Evolutionary conservation across 2,329 filamentous ascomycete species (phyloP), one percentile per base, ranked within the genome.

Genomic region (Orbilia oligospora): DNA sequence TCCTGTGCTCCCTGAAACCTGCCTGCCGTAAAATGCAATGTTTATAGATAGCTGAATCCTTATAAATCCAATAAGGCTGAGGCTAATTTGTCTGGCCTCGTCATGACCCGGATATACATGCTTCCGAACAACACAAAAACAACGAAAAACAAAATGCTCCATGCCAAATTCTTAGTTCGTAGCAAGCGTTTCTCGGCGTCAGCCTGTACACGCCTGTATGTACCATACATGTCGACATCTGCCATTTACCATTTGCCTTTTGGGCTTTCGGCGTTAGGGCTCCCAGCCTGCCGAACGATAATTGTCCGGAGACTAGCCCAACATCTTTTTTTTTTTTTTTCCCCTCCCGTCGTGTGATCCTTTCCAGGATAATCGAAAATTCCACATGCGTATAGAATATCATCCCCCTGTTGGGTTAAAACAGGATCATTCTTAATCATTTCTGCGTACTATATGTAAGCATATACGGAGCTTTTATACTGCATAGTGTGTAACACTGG

Each of bases 41-140:
- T 14, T 12, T 24, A 56, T 30, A 38, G n/a, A 44, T 33, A n/a
- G 27, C 18, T 46, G 33, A 20, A 53, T 46, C 48, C 49, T 53
- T 53, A 53, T 36, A 12, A 53, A 30, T 49, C 56, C 56, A 61
- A 61, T 64, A 64, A 72, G 70, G 70, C 70, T 75, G 63, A 68
- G 16, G 56, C 38, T 64, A 27, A 41, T 41, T 46, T 46, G 16
- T 30, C 27, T 30, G 27, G 6, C 27, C 27, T 30, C 27, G 27
- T 30, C 27, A 30, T 22, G 18, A n/a, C 16, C 55, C 71, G 71
- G 71, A 76, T 53, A 30, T 53, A 24, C 12, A 9, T 41, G 20
- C 46, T 55, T 76, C 71, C 71, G 71, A 53, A 36, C 71, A 69
- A 76, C 70, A 44, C 70, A 51, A 20, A 66, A 36, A 20, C 49